Evolutionary conservation across 176 grass and related monocot species (phyloP).

Genomic region (Rhynchospora pubera): DNA sequence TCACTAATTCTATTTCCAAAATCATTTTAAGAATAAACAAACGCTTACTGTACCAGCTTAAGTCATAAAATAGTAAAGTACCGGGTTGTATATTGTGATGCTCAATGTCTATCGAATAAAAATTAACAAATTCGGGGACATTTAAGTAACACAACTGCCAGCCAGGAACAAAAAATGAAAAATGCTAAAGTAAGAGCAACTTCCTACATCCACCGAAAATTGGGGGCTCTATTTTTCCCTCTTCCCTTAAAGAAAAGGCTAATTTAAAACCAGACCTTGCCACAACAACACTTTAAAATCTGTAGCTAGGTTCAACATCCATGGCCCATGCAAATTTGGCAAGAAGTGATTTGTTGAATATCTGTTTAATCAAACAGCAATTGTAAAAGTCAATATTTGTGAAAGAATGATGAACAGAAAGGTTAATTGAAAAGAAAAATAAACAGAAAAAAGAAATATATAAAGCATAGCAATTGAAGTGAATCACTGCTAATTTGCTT

Average conservation of each 20-base stretch:
- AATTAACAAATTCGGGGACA: background rate
- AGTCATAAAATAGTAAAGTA: background rate
- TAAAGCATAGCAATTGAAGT: background rate
- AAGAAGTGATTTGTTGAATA: constrained; percentile 89
- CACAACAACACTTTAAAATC: constrained; percentile 45
- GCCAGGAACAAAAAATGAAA: background rate
- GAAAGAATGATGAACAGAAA: background rate
- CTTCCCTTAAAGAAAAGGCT: background rate
- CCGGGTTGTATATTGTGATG: background rate
- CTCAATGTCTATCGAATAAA: constrained; percentile 5
- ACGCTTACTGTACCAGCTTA: background rate
- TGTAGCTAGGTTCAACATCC: constrained; percentile 79
- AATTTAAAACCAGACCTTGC: constrained; percentile 7
- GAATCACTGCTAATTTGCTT: background rate
- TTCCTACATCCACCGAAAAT: constrained; percentile 18
- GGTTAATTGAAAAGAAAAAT: background rate
- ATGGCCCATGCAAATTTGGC: constrained; percentile 90
- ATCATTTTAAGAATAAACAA: background rate
- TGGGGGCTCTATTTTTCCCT: background rate
- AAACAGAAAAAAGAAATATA: no score
- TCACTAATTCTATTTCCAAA: background rate
- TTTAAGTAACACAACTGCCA: background rate
- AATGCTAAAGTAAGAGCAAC: constrained; percentile 1
- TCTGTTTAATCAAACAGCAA: constrained; percentile 41
- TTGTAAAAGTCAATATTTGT: background rate